Evolutionary conservation across 2,329 filamentous ascomycete genomes (phyloP).

Genomic region (Exophiala spinifera): DNA sequence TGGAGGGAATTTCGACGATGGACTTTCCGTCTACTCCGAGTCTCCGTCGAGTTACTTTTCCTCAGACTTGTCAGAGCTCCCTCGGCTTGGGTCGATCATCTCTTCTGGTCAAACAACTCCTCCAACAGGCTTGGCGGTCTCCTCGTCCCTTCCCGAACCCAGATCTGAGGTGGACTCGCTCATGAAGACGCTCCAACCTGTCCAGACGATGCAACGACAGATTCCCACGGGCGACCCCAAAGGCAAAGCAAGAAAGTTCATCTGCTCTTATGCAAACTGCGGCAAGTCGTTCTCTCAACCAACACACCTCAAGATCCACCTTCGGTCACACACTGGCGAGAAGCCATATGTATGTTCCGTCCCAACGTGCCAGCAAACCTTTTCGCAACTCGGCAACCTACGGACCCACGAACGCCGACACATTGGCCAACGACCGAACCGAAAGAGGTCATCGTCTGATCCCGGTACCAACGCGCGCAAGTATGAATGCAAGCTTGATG

Average conservation of each 20-base stretch:
- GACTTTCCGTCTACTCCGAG: slow-evolving; percentile 26
- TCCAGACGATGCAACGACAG: slow-evolving; percentile 33
- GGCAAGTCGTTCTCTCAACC: slow-evolving; percentile 83
- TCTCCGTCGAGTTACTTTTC: slow-evolving; percentile 26
- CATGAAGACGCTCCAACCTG: slow-evolving; percentile 77
- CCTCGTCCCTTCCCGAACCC: slow-evolving; percentile 2
- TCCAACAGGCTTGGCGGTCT: slow-evolving; percentile 2
- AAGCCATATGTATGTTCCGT: slow-evolving; percentile 80
- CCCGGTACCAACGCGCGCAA: slow-evolving; percentile 47
- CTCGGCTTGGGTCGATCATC: slow-evolving; percentile 16
- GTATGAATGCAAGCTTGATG: slow-evolving; percentile 76
- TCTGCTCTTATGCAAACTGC: slow-evolving; percentile 71
- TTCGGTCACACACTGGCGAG: slow-evolving; percentile 79
- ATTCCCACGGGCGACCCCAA: slow-evolving; percentile 26
- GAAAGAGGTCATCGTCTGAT: slow-evolving; percentile 57
- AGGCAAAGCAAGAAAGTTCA: slow-evolving; percentile 56
- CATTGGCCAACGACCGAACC: slow-evolving; percentile 81
- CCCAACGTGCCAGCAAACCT: slow-evolving; percentile 70
- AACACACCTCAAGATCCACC: slow-evolving; percentile 89
- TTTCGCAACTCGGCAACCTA: slow-evolving; percentile 87
- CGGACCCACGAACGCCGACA: slow-evolving; percentile 85
- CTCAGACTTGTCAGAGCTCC: slow-evolving; percentile 22
- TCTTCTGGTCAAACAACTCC: slow-evolving; percentile 21
- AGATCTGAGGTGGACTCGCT: slow-evolving; percentile 71
- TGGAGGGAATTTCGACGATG: slow-evolving; percentile 22